Evolutionary conservation across 129 eudicot genomes (phyloP), one percentile per base, ranked within the genome.

Genomic region (Scalesia atractyloides): DNA sequence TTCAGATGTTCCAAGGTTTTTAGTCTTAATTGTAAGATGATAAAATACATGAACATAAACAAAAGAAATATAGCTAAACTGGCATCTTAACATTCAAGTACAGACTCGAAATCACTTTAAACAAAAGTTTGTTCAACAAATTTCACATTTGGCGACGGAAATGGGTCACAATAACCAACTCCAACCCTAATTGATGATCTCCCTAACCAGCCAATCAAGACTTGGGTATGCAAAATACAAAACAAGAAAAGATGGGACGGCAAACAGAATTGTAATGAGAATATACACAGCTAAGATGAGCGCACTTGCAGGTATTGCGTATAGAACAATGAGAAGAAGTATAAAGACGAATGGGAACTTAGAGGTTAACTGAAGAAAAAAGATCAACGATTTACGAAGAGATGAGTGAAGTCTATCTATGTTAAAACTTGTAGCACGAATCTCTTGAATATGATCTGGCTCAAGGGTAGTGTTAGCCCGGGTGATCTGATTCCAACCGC

Each of bases 181-280:
- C 12, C 61, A 56, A 24, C 61, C 34, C 64, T 57, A 57, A 57
- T 57, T 57, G 64, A 57, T 57, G 64, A 57, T 57, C 64, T 57
- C 64, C 64, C 36, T 57, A 57, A 57, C 64, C 37, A 57, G 16
- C 64, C 64, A 57, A 57, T 57, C 64, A 57, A 57, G 64, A 22
- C 37, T 57, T 36, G 64, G 37, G 64, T 57, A 57, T 57, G 64
- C 64, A 57, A 57, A 57, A 57, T 57, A 57, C 64, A 57, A 57
- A 20, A 57, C 64, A 22, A 57, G 64, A 57, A 22, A 57, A 22
- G 37, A 57, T 9, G 64, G 64, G 64, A 57, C 64, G 1, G 64
- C 64, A 57, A 57, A 57, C 64, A 57, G 64, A 57, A 57, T 22
- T 57, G 64, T 57, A 57, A 57, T 57, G 64, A 57, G 64, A 57